Base-by-base conservation (phyloP, 129 eudicot genomes). In the Arctium lappa region DNA sequence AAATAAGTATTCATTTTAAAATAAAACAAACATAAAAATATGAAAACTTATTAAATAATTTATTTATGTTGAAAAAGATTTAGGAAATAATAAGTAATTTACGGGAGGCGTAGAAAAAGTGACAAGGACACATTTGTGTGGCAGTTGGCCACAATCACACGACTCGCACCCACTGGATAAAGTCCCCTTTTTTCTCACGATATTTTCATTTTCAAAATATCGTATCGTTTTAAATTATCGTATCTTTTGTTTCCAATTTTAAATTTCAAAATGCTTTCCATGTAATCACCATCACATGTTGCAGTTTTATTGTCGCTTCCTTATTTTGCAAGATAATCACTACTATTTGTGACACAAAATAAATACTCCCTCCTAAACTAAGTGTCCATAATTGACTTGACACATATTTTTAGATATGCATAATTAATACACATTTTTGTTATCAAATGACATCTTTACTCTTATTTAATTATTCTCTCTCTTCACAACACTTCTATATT, bases 141-240 rank as follows among this genome's bases (percentile, higher is more conserved):
- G 77, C 82, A 83, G 86, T 83, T 83, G 86, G 86, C 79, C 78
- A 83, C 73, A 70, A 83, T 83, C 86, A 83, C 86, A 83, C 86
- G 86, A 77, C 86, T 83, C 86, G 86, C 82, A 83, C 86, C 86
- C 34, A 83, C 60, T 37, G 77, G 78, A 83, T 77, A 83, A 83
- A 83, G 74, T 40, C 15, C 1, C 60, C 50, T 16, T 12, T 83
- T 70, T 68, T 53, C 66, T 30, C 13, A 56, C 74, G 86, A 33
- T 77, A 71, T 70, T 56, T 83, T 77, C 10, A 71, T 37, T 42
- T 30, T 83, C 74, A 77, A 83, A 37, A 71, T 77, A 38, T 6
- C 86, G 4, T 77, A 38, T 83, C 82, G 82, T 83, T 15, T 53
- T 78, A 76, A 15, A 15, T 6, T 70, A 78, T 77, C 79, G 82